phyloP scores from a whole-genome alignment of 2,329 filamentous ascomycete genomes.

The Phialophora expanda region DNA sequence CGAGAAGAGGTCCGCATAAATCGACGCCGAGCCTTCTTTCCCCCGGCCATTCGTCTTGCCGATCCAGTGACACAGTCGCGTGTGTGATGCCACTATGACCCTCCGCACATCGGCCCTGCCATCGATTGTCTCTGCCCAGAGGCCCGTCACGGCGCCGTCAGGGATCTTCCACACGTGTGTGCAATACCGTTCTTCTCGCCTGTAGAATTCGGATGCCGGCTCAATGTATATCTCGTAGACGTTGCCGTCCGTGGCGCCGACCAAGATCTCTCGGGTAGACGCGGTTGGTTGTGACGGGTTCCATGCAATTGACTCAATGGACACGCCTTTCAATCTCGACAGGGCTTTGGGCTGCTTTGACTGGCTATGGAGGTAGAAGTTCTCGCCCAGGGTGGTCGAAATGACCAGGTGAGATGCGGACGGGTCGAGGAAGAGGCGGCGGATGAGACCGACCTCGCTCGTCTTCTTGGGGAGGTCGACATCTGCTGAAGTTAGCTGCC shows the following conservation, averaged over 20 bases:
- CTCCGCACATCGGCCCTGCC: conserved; percentile 74
- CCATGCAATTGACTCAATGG: conserved; percentile 91
- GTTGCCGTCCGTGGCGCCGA: conserved; percentile 91
- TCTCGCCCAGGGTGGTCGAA: conserved; percentile 88
- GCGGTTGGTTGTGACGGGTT: conserved; percentile 91
- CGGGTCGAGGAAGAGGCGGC: conserved; percentile 95
- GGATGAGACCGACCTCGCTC: conserved; percentile 88
- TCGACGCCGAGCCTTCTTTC: conserved; percentile 78
- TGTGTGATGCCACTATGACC: conserved; percentile 79
- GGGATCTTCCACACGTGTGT: conserved; percentile 81
- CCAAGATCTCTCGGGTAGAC: conserved; percentile 89
- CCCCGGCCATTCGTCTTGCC: conserved; percentile 75
- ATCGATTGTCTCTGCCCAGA: conserved; percentile 78
- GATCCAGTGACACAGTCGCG: conserved; percentile 77
- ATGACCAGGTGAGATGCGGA: conserved; percentile 94
- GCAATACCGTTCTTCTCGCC: conserved; percentile 90
- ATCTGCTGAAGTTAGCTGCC: conserved; percentile 63
- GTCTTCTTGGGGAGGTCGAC: conserved; percentile 95
- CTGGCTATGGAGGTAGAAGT: conserved; percentile 97
- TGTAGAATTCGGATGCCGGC: conserved; percentile 90
- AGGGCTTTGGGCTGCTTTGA: conserved; percentile 84
- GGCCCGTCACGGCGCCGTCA: conserved; percentile 80
- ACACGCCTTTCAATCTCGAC: conserved; percentile 80
- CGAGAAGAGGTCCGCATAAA: conserved; percentile 88
- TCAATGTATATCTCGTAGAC: conserved; percentile 96